A percentile compares a stretch with the other conserved stretches of the same genome.
Evolutionary conservation across 2,329 filamentous ascomycete genomes (phyloP).

Genomic region (Leptoxyphium fumago): DNA sequence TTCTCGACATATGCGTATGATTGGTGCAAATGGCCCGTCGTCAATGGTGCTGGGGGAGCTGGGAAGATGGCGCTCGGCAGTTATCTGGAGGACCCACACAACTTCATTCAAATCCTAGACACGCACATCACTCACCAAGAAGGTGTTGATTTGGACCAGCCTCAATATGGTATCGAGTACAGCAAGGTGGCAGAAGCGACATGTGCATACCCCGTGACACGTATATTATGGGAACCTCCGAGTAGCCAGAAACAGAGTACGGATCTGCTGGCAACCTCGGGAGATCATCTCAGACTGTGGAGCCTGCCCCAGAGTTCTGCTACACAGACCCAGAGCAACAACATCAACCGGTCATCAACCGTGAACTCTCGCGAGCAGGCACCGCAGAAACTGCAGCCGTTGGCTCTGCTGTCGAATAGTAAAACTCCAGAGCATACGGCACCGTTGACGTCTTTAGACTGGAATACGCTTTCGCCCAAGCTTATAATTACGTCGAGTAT

Average conservation of each 20-base stretch:
- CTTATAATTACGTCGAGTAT: slow-evolving; percentile 98
- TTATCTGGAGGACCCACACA: slow-evolving; percentile 94
- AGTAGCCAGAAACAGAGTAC: slow-evolving; percentile 91
- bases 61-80: slow-evolving; percentile 92
- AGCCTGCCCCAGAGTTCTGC: slow-evolving; percentile 50
- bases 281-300: slow-evolving; percentile 87
- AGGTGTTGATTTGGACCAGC: slow-evolving; percentile 51
- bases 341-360: slow-evolving; percentile 50
- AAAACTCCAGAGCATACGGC: slow-evolving; percentile 98
- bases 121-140: slow-evolving; percentile 60
- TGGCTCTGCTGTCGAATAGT: slow-evolving; percentile 88
- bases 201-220: slow-evolving; percentile 92
- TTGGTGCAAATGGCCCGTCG: slow-evolving; percentile 96
- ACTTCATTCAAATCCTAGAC: slow-evolving; percentile 97
- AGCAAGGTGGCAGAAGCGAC: slow-evolving; percentile 90
- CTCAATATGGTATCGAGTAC: slow-evolving; percentile 73
- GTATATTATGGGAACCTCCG: slow-evolving; percentile 89
- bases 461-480: slow-evolving; percentile 94
- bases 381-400: slow-evolving; percentile 72
- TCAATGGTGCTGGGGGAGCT: slow-evolving; percentile 52
- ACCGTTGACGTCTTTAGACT: slow-evolving; percentile 88
- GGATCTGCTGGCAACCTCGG: slow-evolving; percentile 85
- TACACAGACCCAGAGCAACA: slow-evolving; percentile 39
- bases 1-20: slow-evolving; percentile 96
- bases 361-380: slow-evolving; percentile 44